These are phyloP conservation scores for Solanum bukasovii DNA, from an alignment of 257 asterid genomes.

Conservation along the genomic window DNA sequence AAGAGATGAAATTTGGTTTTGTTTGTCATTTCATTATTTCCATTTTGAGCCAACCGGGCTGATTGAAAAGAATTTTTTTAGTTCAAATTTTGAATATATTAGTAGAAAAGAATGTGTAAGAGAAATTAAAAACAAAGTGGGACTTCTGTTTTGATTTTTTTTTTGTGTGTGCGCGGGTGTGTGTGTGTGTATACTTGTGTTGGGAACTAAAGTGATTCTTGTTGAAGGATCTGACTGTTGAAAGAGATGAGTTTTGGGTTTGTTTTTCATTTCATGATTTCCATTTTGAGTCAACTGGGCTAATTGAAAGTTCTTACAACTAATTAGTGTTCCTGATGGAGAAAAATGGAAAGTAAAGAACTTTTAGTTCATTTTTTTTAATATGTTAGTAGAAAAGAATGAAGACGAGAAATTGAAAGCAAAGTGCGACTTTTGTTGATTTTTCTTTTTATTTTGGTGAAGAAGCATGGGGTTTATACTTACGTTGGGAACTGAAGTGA, in stretches of 20 bases:
- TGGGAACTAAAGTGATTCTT: too few species aligned
- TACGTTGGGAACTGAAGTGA: not conserved
- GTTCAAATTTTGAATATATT: too few species aligned
- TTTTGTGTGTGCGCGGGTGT: too few species aligned
- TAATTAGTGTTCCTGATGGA: not conserved
- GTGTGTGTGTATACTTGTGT: too few species aligned
- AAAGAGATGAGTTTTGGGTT: too few species aligned
- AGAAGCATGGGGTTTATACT: not conserved
- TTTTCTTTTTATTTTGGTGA: not conserved
- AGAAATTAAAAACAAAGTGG: too few species aligned
- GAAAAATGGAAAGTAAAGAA: not conserved
- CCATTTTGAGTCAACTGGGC: not conserved
- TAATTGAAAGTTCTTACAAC: not conserved
- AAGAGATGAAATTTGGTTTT: not conserved
- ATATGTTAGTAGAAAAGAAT: not conserved
- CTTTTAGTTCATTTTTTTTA: not conserved
- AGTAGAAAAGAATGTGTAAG: too few species aligned
- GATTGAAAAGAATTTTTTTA: too few species aligned
- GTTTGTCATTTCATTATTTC: not conserved
- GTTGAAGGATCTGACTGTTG: too few species aligned
- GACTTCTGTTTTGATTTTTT: too few species aligned
- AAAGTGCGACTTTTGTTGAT: not conserved
- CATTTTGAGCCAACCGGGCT: not conserved
- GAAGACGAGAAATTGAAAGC: not conserved
- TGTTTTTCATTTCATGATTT: too few species aligned